Conservation (phyloP, 2,329 filamentous ascomycete genomes). For the Fusarium miscanthi region DNA sequence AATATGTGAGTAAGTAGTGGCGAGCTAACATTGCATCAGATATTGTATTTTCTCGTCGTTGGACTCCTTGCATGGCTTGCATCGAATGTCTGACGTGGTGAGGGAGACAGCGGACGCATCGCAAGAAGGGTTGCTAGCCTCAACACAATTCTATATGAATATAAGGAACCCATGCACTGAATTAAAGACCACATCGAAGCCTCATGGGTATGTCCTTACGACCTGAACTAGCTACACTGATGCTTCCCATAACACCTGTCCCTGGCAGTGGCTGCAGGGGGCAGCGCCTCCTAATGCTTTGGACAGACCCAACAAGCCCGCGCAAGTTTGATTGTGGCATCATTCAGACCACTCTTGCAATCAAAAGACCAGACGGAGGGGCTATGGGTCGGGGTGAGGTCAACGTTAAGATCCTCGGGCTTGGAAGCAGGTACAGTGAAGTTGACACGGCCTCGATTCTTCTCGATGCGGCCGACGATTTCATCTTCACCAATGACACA, state of each 20-base stretch:
- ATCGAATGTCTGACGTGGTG: background rate
- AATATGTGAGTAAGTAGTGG: rapidly evolving
- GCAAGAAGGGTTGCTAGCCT: background rate
- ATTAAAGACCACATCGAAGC: background rate
- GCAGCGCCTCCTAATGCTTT: background rate
- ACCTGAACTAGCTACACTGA: background rate
- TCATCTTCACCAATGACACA: background rate
- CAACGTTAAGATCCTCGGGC: background rate
- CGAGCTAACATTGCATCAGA: background rate
- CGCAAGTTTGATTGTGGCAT: background rate
- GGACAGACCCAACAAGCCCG: conserved; percentile 2
- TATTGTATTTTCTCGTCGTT: background rate
- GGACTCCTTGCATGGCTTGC: background rate
- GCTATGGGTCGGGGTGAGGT: background rate
- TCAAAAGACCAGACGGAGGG: background rate
- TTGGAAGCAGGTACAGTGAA: background rate
- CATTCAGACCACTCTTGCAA: background rate
- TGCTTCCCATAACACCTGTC: background rate
- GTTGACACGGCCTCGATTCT: conserved; percentile 1
- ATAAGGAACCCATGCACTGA: background rate
- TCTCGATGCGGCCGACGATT: background rate
- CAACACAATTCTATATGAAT: no score
- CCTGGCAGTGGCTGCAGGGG: background rate
- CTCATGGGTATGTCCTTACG: background rate
- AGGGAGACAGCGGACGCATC: background rate